Conservation (phyloP, 2,329 filamentous ascomycete species). For the Fonsecaea pedrosoi region DNA sequence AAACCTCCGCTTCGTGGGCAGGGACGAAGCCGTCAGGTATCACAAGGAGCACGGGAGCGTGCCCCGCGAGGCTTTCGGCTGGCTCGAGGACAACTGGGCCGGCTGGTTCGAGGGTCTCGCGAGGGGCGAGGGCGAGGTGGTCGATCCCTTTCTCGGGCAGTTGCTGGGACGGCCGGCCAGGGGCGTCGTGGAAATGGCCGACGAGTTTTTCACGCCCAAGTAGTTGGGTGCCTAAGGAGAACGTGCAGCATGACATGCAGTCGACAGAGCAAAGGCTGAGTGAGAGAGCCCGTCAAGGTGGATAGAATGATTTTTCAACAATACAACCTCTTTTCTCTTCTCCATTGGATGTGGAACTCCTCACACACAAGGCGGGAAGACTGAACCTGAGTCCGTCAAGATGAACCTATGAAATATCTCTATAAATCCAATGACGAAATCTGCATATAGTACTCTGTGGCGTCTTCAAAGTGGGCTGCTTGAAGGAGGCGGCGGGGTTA, state of each 20-base stretch:
- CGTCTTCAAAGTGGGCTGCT: too few species aligned
- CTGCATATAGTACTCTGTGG: too few species aligned
- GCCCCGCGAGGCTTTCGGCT: slow-evolving; percentile 2
- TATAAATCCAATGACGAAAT: too few species aligned
- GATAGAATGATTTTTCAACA: too few species aligned
- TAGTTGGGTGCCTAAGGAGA: not conserved
- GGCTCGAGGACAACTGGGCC: slow-evolving; percentile 17
- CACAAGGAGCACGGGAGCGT: slow-evolving; percentile 12
- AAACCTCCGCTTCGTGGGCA: not conserved
- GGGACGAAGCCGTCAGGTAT: slow-evolving; percentile 2
- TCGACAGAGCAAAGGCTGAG: not conserved
- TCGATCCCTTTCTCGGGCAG: not conserved
- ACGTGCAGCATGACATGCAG: too few species aligned
- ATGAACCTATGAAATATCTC: too few species aligned
- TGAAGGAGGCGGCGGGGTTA: too few species aligned
- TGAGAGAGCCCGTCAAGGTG: too few species aligned
- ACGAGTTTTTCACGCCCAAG: slow-evolving; percentile 6
- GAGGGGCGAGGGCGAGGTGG: slow-evolving; percentile 6
- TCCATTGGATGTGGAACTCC: too few species aligned
- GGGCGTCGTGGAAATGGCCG: slow-evolving; percentile 12
- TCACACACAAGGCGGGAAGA: too few species aligned
- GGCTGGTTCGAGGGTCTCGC: slow-evolving; percentile 13
- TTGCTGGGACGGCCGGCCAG: slow-evolving; percentile 6
- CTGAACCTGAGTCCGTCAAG: too few species aligned
- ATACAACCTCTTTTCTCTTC: too few species aligned